phyloP scores from a whole-genome alignment of 2,329 filamentous ascomycete genomes.

The Aciculosporium take region DNA sequence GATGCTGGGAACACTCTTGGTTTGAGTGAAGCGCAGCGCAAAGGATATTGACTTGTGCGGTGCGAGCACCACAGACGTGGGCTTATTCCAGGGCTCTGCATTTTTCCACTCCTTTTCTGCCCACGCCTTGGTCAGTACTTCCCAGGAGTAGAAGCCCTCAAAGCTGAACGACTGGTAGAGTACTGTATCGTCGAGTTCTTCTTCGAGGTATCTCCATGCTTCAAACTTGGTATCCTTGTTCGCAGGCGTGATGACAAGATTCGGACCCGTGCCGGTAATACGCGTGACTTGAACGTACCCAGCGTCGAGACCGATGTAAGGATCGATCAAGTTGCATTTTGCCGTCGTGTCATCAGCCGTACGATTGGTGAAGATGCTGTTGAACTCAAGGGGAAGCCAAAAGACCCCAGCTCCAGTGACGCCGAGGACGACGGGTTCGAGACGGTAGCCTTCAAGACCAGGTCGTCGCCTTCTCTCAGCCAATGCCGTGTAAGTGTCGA shows the following conservation, averaged over 20 bases:
- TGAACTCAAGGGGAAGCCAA: slow-evolving; percentile 47
- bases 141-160: slow-evolving; percentile 48
- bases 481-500: slow-evolving; percentile 37
- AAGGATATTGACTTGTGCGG: slow-evolving; percentile 31
- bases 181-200: slow-evolving; percentile 25
- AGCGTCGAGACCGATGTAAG: slow-evolving; percentile 45
- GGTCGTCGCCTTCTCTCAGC: slow-evolving; percentile 31
- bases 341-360: slow-evolving; percentile 31
- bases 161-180: slow-evolving; percentile 40
- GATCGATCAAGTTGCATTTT: slow-evolving; percentile 41
- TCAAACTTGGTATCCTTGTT: slow-evolving; percentile 28
- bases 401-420: slow-evolving; percentile 39
- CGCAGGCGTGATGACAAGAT: slow-evolving; percentile 40
- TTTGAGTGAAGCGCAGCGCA: slow-evolving; percentile 37
- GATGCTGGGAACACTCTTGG: slow-evolving; percentile 30
- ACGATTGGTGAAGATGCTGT: slow-evolving; percentile 44
- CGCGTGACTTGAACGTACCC: slow-evolving; percentile 41
- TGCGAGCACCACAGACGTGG: slow-evolving; percentile 30
- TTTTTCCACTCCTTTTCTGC: slow-evolving; percentile 40
- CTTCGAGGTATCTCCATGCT: slow-evolving; percentile 38
- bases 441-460: slow-evolving; percentile 24
- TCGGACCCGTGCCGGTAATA: slow-evolving; percentile 35
- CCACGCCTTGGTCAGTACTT: slow-evolving; percentile 37
- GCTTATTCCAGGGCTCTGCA: slow-evolving; percentile 38
- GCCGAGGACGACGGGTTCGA: slow-evolving; percentile 23